Evolutionary conservation across 148 eudicot genomes (phyloP).

Genomic region (Vaccinium corymbosum): DNA sequence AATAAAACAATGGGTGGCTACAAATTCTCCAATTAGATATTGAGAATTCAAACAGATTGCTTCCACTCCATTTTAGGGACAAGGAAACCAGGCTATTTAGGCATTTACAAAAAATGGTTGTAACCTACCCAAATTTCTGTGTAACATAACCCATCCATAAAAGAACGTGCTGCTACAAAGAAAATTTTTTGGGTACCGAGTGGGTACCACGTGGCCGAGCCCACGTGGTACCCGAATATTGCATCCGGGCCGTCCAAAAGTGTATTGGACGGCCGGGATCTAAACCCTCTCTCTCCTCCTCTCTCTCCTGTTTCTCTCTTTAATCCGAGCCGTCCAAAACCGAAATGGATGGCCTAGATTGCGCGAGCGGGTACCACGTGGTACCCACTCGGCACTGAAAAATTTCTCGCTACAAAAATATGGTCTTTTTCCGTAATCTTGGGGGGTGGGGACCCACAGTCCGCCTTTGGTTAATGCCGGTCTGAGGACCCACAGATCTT

Average conservation of each 20-base stretch:
- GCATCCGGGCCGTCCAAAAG: too few species aligned
- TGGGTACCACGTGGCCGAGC: too few species aligned
- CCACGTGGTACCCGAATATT: too few species aligned
- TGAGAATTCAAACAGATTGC: background rate
- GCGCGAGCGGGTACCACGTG: too few species aligned
- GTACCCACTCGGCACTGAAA: too few species aligned
- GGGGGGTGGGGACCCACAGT: background rate
- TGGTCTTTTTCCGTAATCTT: background rate
- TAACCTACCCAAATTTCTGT: background rate
- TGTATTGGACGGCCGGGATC: too few species aligned
- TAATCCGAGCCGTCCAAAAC: too few species aligned
- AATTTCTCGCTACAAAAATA: too few species aligned
- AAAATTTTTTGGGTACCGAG: too few species aligned
- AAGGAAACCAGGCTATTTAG: background rate
- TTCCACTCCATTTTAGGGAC: background rate
- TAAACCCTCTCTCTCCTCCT: too few species aligned
- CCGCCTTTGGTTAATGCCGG: background rate
- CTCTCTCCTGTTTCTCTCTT: too few species aligned
- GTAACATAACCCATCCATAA: background rate
- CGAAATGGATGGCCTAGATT: too few species aligned
- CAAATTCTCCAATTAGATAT: background rate
- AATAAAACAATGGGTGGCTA: background rate
- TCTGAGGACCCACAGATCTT: background rate
- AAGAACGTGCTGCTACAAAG: constrained; percentile 6
- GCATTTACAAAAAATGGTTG: background rate